Evolutionary conservation across 352 stramenopile species (phyloP).

Genomic region (Phytophthora foliorum): DNA sequence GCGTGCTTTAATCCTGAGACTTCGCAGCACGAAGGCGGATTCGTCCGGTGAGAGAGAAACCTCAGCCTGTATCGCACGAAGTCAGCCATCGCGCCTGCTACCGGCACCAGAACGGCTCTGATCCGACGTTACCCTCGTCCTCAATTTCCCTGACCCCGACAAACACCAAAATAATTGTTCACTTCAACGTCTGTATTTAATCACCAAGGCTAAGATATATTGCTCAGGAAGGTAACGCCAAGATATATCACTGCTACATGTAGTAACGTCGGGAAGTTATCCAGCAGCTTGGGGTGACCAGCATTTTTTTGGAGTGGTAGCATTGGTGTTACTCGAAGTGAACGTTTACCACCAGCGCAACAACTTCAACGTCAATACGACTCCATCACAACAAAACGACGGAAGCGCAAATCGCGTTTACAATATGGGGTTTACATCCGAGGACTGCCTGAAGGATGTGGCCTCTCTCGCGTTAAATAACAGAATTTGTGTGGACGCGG

Average conservation of each 20-base stretch:
- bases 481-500: slow-evolving; percentile 20
- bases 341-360: background rate
- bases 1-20: slow-evolving; percentile 17
- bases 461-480: slow-evolving; percentile 45
- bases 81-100: background rate
- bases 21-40: background rate
- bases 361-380: slow-evolving; percentile 7
- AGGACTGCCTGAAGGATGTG: slow-evolving; percentile 2
- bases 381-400: background rate
- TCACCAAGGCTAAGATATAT: background rate
- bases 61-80: background rate
- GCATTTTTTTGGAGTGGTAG: background rate
- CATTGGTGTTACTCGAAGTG: background rate
- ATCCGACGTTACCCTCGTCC: slow-evolving; percentile 25
- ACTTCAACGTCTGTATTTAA: background rate
- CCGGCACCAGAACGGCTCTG: slow-evolving; percentile 23
- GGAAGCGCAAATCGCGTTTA: slow-evolving; percentile 27
- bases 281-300: background rate
- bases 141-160: slow-evolving; percentile 3
- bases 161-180: slow-evolving; percentile 13
- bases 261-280: too few relatives aligned
- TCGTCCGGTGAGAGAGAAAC: slow-evolving; percentile 16
- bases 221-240: too few relatives aligned
- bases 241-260: too few relatives aligned
- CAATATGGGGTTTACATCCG: slow-evolving; percentile 29